Conservation (phyloP, 306 rosid genomes). For the Castanea sativa region DNA sequence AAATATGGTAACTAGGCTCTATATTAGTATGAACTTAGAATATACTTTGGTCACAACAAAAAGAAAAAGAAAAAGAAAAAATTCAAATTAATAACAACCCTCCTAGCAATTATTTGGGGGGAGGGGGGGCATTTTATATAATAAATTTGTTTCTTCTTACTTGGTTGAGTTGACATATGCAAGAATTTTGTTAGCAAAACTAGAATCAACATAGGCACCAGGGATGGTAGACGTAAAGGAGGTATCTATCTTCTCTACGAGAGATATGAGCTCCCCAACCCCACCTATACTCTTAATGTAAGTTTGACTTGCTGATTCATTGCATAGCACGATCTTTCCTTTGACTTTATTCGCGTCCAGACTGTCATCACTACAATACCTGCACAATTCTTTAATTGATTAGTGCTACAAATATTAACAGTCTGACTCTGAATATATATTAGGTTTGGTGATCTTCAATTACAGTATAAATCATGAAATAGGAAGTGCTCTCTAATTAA, state of each 20-base stretch:
- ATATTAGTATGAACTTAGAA: too few relatives aligned
- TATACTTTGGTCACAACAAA: too few relatives aligned
- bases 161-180: conserved; percentile 68
- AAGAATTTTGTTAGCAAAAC: conserved; percentile 37
- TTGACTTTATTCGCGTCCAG: conserved; percentile 43
- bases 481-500: neutral
- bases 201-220: conserved; percentile 28
- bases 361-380: conserved; percentile 59
- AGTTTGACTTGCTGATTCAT: conserved; percentile 34
- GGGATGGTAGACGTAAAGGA: conserved; percentile 42
- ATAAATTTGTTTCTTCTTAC: conserved; percentile 4
- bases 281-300: conserved; percentile 46
- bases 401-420: neutral
- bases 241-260: conserved; percentile 20
- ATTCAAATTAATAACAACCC: too few relatives aligned
- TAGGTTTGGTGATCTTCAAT: neutral
- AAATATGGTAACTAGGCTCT: too few relatives aligned
- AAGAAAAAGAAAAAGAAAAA: too few relatives aligned
- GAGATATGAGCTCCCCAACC: conserved; percentile 47
- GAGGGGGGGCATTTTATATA: too few relatives aligned
- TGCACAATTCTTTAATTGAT: conserved; percentile 22
- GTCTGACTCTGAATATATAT: neutral
- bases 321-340: conserved; percentile 69
- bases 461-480: neutral
- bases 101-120: too few relatives aligned